phyloP scores from a whole-genome alignment of 768 basidiomycete genomes.

The Trametes cingulata region DNA sequence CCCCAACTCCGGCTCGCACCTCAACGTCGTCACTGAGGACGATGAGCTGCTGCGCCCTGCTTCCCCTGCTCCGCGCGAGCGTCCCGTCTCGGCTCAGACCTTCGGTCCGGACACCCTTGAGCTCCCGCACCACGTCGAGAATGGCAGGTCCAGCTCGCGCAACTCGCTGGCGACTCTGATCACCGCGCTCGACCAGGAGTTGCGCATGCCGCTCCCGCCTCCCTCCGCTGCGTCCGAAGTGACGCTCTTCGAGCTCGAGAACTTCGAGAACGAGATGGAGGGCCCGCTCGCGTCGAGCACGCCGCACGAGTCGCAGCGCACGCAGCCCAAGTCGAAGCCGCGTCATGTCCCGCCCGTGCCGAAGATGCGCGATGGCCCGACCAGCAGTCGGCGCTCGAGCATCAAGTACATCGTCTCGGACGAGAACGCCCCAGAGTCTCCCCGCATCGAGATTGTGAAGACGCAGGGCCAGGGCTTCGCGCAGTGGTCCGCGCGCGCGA shows the following conservation, averaged over 20 bases:
- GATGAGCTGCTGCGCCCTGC: slow-evolving; percentile 33
- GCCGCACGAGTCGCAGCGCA: slow-evolving; percentile 49
- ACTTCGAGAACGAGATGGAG: slow-evolving; percentile 23
- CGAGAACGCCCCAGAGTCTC: slow-evolving; percentile 33
- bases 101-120: slow-evolving; percentile 40
- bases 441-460: slow-evolving; percentile 5
- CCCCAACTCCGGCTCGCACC: slow-evolving; percentile 22
- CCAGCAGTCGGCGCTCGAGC: slow-evolving; percentile 49
- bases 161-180: slow-evolving; percentile 49
- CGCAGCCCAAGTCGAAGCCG: slow-evolving; percentile 25
- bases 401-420: slow-evolving; percentile 68
- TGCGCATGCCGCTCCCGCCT: slow-evolving; percentile 31
- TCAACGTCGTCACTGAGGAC: slow-evolving; percentile 45
- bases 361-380: slow-evolving; percentile 22
- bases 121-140: slow-evolving; percentile 53
- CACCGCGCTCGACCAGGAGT: slow-evolving; percentile 34
- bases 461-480: slow-evolving; percentile 14
- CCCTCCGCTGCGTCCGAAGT: slow-evolving; percentile 62
- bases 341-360: slow-evolving; percentile 29
- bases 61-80: slow-evolving; percentile 14
- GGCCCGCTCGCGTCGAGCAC: slow-evolving; percentile 65
- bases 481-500: slow-evolving; percentile 35
- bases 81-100: slow-evolving; percentile 18
- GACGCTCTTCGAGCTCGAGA: slow-evolving; percentile 55
- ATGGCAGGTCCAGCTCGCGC: slow-evolving; percentile 50